These are phyloP conservation scores for Calycina herbarum DNA, from an alignment of 2,329 filamentous ascomycete species.

Conservation along the genomic window DNA sequence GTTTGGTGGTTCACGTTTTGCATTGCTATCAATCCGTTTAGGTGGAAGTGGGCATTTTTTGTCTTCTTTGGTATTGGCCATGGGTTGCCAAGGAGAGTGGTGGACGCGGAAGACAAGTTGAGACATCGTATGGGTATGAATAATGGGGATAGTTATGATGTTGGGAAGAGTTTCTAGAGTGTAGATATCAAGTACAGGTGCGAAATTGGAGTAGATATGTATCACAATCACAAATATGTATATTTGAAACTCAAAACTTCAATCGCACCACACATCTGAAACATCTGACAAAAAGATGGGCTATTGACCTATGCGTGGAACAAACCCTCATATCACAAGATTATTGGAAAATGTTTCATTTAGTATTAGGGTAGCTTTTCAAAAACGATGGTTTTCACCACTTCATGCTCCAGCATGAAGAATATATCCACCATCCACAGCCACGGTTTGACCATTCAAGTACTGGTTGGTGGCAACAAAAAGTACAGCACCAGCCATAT, in stretches of 20 bases:
- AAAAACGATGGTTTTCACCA: not conserved
- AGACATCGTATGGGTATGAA: slow-evolving; percentile 52
- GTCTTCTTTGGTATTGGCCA: slow-evolving; percentile 76
- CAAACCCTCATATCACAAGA: too few relatives aligned
- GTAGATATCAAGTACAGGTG: too few relatives aligned
- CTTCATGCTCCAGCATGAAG: slow-evolving; percentile 39
- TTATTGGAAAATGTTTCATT: too few relatives aligned
- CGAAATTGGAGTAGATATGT: too few relatives aligned
- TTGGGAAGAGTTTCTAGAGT: slow-evolving; percentile 30
- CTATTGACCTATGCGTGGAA: too few relatives aligned
- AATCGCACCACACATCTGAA: too few relatives aligned
- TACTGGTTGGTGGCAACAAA: slow-evolving; percentile 49
- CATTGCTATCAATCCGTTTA: slow-evolving; percentile 76
- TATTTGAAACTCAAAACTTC: too few relatives aligned
- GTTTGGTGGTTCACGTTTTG: slow-evolving; percentile 85
- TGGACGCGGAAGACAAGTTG: slow-evolving; percentile 63
- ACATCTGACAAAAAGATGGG: too few relatives aligned
- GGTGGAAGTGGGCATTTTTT: slow-evolving; percentile 88
- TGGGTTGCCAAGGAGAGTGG: slow-evolving; percentile 63
- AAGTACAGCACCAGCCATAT: slow-evolving; percentile 58
- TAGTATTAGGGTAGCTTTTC: too few relatives aligned
- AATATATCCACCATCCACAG: slow-evolving; percentile 56
- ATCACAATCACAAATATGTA: too few relatives aligned
- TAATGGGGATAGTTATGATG: slow-evolving; percentile 31
- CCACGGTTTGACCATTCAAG: slow-evolving; percentile 42